Conservation (phyloP, 2,329 filamentous ascomycete genomes). For the Calonectria leucothoes region DNA sequence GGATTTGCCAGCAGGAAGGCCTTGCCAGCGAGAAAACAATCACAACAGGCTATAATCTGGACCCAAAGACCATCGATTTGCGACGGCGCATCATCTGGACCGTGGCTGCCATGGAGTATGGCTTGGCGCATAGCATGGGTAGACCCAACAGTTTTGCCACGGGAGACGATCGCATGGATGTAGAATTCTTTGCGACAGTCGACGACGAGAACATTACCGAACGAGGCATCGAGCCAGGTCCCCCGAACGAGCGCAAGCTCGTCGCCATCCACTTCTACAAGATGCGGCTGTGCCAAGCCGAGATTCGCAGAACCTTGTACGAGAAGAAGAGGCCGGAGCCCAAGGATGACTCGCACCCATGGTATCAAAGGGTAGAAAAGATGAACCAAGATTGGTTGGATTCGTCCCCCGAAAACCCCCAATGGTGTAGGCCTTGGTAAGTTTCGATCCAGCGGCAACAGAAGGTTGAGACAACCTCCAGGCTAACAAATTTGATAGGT, state of each 20-base stretch:
- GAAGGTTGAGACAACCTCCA: neutral
- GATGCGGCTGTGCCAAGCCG: conserved; percentile 88
- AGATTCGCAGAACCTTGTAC: conserved; percentile 88
- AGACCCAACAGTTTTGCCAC: conserved; percentile 88
- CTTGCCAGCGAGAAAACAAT: conserved; percentile 92
- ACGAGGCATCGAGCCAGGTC: conserved; percentile 78
- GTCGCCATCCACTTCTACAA: conserved; percentile 94
- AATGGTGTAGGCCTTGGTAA: conserved; percentile 84
- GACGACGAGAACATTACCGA: conserved; percentile 87
- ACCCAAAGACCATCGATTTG: conserved; percentile 88
- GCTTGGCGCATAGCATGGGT: conserved; percentile 87
- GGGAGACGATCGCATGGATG: conserved; percentile 83
- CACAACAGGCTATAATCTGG: conserved; percentile 68
- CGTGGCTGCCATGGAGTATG: conserved; percentile 88
- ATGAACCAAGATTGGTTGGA: conserved; percentile 86
- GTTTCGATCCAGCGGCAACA: conserved; percentile 41
- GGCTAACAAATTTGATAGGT: conserved; percentile 57
- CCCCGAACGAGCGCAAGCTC: conserved; percentile 83
- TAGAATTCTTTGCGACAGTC: conserved; percentile 84
- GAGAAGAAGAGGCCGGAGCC: conserved; percentile 84
- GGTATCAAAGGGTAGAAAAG: conserved; percentile 84
- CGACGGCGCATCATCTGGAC: conserved; percentile 90
- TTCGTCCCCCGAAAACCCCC: conserved; percentile 75
- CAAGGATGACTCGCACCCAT: conserved; percentile 83
- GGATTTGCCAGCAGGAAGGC: conserved; percentile 89